Base-by-base conservation (phyloP, 495 filamentous ascomycete genomes). In the Podospora bellae-mahoneyi region DNA sequence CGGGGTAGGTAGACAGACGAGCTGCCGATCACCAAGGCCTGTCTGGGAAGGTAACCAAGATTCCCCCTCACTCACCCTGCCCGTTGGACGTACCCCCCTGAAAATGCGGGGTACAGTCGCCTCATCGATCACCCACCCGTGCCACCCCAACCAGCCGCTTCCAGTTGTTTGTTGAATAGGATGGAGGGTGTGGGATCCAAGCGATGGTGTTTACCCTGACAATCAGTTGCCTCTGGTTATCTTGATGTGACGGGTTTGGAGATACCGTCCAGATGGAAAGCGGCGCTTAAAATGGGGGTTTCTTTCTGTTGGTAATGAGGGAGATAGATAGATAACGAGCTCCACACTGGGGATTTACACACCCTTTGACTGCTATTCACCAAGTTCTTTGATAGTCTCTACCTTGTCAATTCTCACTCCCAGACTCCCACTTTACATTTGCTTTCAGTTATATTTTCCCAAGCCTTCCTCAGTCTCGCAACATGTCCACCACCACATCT, bases 21-120 rank as follows among this genome's bases (percentile, higher is more conserved):
- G 30, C 27, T 59, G 64, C 55, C 23, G 55, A 58, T 58, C 55
- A 58, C n/a, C 55, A 58, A 26, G 2, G n/a, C n/a, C 55, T 58
- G 23, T 58, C 55, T 58, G 55, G n/a, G 55, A 58, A 58, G n/a
- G 55, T 58, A n/a, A 20, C 23, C 55, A n/a, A 58, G 9, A 10
- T 48, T 48, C 15, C 39, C 39, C 39, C 39, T 48, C 39, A 48
- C 15, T 18, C 13, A 48, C 39, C 39, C 9, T 48, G 9, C 39
- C 39, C 39, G 39, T 48, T 48, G 7, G 39, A 48, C 39, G 39
- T 48, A n/a, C 7, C 39, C 39, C 39, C 13, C 15, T 48, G 39
- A 2, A 48, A 48, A 48, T 48, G 39, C 39, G 39, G 39, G 39
- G 39, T 48, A 48, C 39, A 48, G 39, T 5, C 9, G 39, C 39